Percentiles rank a stretch among this genome's conserved stretches.
Evolutionary conservation across 192 early-diverging fungal species (phyloP).

Genomic region (Spinellus fusiger): DNA sequence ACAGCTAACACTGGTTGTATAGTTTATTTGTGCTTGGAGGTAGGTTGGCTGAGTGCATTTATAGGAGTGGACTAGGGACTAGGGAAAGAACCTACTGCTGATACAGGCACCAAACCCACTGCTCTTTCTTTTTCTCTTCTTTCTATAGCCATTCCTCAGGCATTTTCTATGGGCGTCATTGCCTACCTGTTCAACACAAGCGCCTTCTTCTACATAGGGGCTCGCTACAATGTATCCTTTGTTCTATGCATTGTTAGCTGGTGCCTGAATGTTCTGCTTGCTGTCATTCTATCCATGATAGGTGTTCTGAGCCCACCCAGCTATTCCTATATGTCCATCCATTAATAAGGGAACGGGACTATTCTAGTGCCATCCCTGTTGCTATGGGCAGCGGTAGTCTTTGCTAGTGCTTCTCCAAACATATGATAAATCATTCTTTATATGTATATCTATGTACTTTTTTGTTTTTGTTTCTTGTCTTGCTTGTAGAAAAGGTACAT

Average conservation of each 20-base stretch:
- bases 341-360: not conserved
- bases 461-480: not conserved
- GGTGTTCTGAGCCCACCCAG: slow-evolving; percentile 26
- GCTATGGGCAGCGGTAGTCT: too few relatives aligned
- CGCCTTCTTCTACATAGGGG: slow-evolving; percentile 23
- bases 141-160: slow-evolving; percentile 24
- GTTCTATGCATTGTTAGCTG: slow-evolving; percentile 26
- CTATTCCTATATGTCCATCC: slow-evolving; percentile 12
- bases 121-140: not conserved
- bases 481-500: not conserved
- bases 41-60: too few relatives aligned
- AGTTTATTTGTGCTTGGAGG: not conserved
- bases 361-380: not conserved
- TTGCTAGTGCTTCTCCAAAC: not conserved
- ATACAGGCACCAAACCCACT: not conserved
- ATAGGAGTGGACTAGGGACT: not conserved
- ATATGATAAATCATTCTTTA: too few relatives aligned
- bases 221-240: slow-evolving; percentile 30
- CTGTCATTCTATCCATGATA: slow-evolving; percentile 16
- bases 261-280: slow-evolving; percentile 18
- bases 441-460: not conserved
- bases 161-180: slow-evolving; percentile 24
- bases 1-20: not conserved
- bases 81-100: not conserved
- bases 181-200: slow-evolving; percentile 30